Conservation (phyloP, 768 basidiomycete genomes). For the Mycena alexandri region DNA sequence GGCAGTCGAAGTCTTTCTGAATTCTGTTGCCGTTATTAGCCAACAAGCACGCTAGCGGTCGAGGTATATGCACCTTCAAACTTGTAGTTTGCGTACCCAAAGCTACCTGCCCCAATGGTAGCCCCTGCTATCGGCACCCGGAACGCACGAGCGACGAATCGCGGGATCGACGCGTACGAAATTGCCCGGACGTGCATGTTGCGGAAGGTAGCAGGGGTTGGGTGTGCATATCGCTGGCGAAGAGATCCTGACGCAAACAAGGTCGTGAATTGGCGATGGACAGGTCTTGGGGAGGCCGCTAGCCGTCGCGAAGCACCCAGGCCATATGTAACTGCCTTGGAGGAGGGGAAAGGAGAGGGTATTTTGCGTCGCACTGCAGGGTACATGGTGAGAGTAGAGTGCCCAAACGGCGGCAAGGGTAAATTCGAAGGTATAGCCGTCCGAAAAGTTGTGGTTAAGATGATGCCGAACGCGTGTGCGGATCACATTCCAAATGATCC, state of each 20-base stretch:
- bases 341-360: constrained; percentile 43
- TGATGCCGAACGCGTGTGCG: constrained; percentile 11
- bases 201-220: constrained; percentile 61
- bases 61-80: constrained; percentile 81
- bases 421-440: constrained; percentile 10
- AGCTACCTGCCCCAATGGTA: constrained; percentile 89
- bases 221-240: constrained; percentile 61
- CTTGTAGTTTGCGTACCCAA: constrained; percentile 97
- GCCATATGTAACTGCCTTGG: constrained; percentile 68
- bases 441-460: constrained; percentile 23
- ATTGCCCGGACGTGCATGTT: constrained; percentile 80
- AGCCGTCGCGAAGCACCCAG: constrained; percentile 57
- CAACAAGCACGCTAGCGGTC: neutral
- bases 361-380: constrained; percentile 56
- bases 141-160: constrained; percentile 89
- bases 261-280: constrained; percentile 71
- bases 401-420: neutral
- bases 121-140: constrained; percentile 90
- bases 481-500: constrained; percentile 19
- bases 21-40: constrained; percentile 61
- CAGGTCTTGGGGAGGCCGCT: constrained; percentile 52
- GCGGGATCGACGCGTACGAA: constrained; percentile 91
- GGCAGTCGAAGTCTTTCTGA: constrained; percentile 74
- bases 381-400: constrained; percentile 51
- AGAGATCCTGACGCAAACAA: constrained; percentile 67